Percentiles rank a stretch among this genome's conserved stretches.
Conservation (phyloP, 306 rosid genomes). For the Trifolium subterraneum region DNA sequence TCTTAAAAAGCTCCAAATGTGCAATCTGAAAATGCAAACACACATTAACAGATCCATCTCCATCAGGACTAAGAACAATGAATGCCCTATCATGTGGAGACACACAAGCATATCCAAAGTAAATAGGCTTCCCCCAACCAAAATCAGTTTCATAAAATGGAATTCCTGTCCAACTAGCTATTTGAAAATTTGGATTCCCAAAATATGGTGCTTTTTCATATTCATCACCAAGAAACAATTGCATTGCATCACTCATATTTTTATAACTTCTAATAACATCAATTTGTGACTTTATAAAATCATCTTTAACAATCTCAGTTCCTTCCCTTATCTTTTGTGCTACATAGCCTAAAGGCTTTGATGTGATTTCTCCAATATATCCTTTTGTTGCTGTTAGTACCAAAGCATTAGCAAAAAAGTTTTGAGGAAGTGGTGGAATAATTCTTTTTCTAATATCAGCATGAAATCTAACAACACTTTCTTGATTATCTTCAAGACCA, state of each 20-base stretch:
- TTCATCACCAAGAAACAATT: neutral
- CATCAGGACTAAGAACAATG: neutral
- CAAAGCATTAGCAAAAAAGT: constrained; percentile 25
- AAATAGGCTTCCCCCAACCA: constrained; percentile 31
- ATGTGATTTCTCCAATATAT: constrained; percentile 17
- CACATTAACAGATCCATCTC: constrained; percentile 26
- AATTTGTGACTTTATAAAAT: constrained; percentile 31
- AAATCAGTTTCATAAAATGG: neutral
- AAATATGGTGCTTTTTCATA: neutral
- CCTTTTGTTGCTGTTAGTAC: neutral
- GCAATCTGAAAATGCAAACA: constrained; percentile 16
- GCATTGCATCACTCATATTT: neutral
- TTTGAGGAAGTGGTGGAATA: constrained; percentile 27
- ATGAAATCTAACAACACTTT: neutral
- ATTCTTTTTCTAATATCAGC: neutral
- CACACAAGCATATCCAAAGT: constrained; percentile 1
- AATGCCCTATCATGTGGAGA: neutral
- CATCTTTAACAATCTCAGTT: neutral
- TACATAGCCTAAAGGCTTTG: constrained; percentile 21
- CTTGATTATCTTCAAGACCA: constrained; percentile 8
- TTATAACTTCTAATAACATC: neutral
- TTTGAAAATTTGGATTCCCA: constrained; percentile 29
- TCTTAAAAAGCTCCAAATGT: constrained; percentile 26
- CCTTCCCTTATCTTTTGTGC: constrained; percentile 29
- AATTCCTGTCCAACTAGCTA: constrained; percentile 17